Evolutionary conservation across 768 basidiomycete species (phyloP).

Genomic region (Tulasnella calospora): DNA sequence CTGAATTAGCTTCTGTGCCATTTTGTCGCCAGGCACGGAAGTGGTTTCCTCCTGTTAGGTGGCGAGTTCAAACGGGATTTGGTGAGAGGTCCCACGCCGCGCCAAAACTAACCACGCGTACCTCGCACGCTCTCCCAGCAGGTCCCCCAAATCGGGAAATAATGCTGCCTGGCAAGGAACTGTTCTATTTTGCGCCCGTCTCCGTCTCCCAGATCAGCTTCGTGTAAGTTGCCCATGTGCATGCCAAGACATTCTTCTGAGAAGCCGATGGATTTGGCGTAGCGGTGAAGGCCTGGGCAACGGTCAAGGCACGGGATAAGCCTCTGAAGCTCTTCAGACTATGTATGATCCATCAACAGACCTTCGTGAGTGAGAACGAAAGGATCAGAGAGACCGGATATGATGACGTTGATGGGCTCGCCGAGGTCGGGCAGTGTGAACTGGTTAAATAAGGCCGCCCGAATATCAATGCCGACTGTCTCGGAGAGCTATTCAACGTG

Average conservation of each 20-base stretch:
- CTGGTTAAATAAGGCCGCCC: not conserved
- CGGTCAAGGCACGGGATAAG: not conserved
- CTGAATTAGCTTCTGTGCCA: slow-evolving; percentile 61
- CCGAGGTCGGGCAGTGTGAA: slow-evolving; percentile 42
- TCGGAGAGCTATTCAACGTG: not conserved
- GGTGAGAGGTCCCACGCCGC: slow-evolving; percentile 9
- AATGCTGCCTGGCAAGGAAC: slow-evolving; percentile 71
- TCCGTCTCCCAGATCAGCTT: slow-evolving; percentile 80
- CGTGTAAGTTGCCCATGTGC: slow-evolving; percentile 68
- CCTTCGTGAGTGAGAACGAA: slow-evolving; percentile 71
- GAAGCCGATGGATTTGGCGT: slow-evolving; percentile 67
- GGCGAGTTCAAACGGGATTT: slow-evolving; percentile 12
- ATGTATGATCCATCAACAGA: slow-evolving; percentile 65
- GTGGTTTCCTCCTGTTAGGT: slow-evolving; percentile 66
- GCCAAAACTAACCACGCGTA: slow-evolving; percentile 27
- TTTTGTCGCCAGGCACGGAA: slow-evolving; percentile 89
- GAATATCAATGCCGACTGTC: slow-evolving; percentile 1
- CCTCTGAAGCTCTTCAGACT: slow-evolving; percentile 24
- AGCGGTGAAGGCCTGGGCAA: not conserved
- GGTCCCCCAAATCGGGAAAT: slow-evolving; percentile 68
- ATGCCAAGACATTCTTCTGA: slow-evolving; percentile 77
- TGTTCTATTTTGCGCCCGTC: slow-evolving; percentile 63
- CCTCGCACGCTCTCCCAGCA: slow-evolving; percentile 84
- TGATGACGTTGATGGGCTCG: slow-evolving; percentile 80
- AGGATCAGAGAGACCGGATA: slow-evolving; percentile 73